phyloP scores from a whole-genome alignment of 228 moss, liverwort and hornwort species.

The Sphagnum fallax region DNA sequence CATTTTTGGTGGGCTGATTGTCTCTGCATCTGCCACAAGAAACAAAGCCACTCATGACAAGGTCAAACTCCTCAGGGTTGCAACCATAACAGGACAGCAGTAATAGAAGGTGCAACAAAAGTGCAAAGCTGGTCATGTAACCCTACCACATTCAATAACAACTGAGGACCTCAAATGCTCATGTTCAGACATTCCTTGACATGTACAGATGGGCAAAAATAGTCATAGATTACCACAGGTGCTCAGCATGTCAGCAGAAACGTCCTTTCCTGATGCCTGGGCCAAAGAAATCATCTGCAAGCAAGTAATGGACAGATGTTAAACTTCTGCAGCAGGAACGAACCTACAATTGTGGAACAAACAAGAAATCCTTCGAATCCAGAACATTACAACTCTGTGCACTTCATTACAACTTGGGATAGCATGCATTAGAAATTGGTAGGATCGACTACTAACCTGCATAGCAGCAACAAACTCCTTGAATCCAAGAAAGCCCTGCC shows the following conservation, averaged over 20 bases:
- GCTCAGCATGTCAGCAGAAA: slow-evolving; percentile 68
- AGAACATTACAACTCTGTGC: too few relatives aligned
- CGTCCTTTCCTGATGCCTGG: slow-evolving; percentile 65
- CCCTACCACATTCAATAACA: too few relatives aligned
- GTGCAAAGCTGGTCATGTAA: too few relatives aligned
- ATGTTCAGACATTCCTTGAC: too few relatives aligned
- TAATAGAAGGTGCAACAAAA: too few relatives aligned
- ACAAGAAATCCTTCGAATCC: too few relatives aligned
- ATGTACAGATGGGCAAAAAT: slow-evolving; percentile 1
- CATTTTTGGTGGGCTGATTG: slow-evolving; percentile 68
- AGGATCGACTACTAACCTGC: slow-evolving; percentile 50
- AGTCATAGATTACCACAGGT: slow-evolving; percentile 34
- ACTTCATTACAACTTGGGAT: too few relatives aligned
- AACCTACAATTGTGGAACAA: neutral
- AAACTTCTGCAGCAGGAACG: neutral
- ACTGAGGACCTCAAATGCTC: too few relatives aligned
- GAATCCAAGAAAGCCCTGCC: slow-evolving; percentile 95
- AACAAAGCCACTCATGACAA: too few relatives aligned
- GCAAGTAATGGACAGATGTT: neutral
- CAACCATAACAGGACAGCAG: too few relatives aligned
- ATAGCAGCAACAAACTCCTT: slow-evolving; percentile 92
- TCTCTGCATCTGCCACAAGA: slow-evolving; percentile 56
- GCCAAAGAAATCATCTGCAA: slow-evolving; percentile 88
- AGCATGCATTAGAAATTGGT: neutral
- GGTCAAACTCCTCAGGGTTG: too few relatives aligned